Evolutionary conservation across 768 basidiomycete genomes (phyloP).

Genomic region (Lentinula raphanica): DNA sequence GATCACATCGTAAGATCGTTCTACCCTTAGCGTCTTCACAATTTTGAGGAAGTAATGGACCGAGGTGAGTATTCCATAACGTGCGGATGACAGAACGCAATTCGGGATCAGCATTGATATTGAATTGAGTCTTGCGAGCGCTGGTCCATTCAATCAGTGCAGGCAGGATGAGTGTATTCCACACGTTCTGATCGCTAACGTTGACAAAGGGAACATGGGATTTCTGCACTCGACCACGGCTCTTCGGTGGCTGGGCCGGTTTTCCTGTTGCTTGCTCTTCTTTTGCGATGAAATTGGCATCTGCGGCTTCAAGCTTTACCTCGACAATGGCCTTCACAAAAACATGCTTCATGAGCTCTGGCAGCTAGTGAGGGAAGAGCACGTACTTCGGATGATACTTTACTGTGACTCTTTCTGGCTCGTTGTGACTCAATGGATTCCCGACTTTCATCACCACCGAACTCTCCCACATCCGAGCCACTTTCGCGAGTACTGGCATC

Average conservation of each 20-base stretch:
- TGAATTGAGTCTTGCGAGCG: background rate
- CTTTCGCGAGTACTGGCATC: background rate
- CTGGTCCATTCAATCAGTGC: background rate
- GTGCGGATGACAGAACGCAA: background rate
- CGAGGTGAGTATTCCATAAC: background rate
- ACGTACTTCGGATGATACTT: background rate
- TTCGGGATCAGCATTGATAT: background rate
- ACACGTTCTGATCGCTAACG: background rate
- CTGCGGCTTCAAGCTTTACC: background rate
- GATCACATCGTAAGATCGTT: background rate
- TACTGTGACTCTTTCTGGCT: background rate
- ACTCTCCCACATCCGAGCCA: background rate
- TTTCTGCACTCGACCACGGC: too few species aligned
- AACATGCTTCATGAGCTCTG: too few species aligned
- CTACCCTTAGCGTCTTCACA: background rate
- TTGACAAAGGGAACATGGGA: background rate
- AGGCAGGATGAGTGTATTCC: background rate
- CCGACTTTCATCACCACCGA: background rate
- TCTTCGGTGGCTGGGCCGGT: background rate
- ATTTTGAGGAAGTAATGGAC: background rate
- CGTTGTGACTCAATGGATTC: background rate
- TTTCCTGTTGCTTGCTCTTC: slow-evolving; percentile 2
- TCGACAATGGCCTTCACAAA: background rate
- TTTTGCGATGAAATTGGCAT: slow-evolving; percentile 4
- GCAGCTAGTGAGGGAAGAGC: background rate